Base-by-base conservation (phyloP, 2,329 filamentous ascomycete genomes). In the Paraconiothyrium sp. region DNA sequence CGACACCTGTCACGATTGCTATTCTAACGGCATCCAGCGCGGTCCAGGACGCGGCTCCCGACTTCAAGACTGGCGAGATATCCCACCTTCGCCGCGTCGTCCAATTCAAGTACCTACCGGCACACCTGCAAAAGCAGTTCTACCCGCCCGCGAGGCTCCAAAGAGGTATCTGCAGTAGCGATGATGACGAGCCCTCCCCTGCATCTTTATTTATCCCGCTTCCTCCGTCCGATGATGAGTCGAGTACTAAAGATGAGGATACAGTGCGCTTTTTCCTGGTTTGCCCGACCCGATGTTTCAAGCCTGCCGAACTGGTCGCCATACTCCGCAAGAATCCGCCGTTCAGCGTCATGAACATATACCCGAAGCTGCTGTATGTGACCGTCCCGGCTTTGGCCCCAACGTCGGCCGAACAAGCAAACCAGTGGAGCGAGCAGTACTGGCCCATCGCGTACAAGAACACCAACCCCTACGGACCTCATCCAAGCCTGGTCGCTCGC, bases 371-470 rank as follows among this genome's bases (percentile, higher is more conserved):
- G 54, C 83, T 85, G 57, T 84, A 84, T 58, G 86, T 92, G 58
- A 86, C 88, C 0, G 89, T 95, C 13, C 92, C 92, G 7, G 82
- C 90, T 30, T 81, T 92, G 48, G 85, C 92, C 27, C 92, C 92
- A 1, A 93, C 90, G 5, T 94, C 91, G 3, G 86, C 90, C 67
- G 84, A 90, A 43, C 91, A 94, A 76, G 91, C 92, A 9, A 86
- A 86, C 30, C 82, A 87, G 74, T 95, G 92, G 92, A 90, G 88
- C 30, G 83, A 86, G 37, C 85, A 89, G 68, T 94, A 92, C 77
- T 96, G 92, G 92, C 92, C 92, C 13, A 91, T 90, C 1, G 88
- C 94, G 52, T 96, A 95, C 80, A 90, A 92, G 66, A 93, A 93
- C 81, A 94, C 91, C 67, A 95, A 95, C 73, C 92, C 92, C 2